phyloP scores from a whole-genome alignment of 2,329 filamentous ascomycete species.

The Ophiostoma perfectum region DNA sequence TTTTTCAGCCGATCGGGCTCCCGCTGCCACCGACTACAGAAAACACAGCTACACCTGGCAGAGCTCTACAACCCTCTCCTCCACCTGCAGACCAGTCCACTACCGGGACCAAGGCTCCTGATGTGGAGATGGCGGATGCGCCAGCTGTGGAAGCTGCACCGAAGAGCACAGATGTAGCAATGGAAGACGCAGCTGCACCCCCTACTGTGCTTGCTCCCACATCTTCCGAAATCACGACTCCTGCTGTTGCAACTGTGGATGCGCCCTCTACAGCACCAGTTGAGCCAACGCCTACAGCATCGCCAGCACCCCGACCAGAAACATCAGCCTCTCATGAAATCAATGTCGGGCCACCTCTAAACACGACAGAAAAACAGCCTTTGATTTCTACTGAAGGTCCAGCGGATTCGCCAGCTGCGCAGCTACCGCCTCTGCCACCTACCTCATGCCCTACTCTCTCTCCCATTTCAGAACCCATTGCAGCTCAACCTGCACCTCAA shows the following conservation, averaged over 20 bases:
- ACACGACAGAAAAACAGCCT: not conserved
- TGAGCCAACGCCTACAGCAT: not conserved
- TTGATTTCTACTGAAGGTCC: not conserved
- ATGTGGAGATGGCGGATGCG: conserved; percentile 15
- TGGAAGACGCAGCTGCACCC: not conserved
- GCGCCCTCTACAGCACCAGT: not conserved
- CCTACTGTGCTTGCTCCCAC: not conserved
- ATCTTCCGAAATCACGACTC: not conserved
- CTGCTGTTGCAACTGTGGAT: not conserved
- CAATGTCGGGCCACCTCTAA: not conserved
- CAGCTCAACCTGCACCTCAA: not conserved
- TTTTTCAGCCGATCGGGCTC: conserved; percentile 23
- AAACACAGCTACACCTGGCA: not conserved
- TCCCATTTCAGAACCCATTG: not conserved
- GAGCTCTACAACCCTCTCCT: not conserved
- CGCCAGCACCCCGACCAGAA: not conserved
- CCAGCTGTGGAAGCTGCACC: not conserved
- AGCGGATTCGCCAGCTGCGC: too few relatives aligned
- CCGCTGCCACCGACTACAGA: not conserved
- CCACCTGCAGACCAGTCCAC: not conserved
- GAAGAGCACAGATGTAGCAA: not conserved
- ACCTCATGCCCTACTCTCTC: not conserved
- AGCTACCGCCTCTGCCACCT: too few relatives aligned
- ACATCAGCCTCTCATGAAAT: not conserved
- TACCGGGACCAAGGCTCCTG: not conserved